Evolutionary conservation across 257 asterid genomes (phyloP).

Genomic region (Solanum chiquidenum): DNA sequence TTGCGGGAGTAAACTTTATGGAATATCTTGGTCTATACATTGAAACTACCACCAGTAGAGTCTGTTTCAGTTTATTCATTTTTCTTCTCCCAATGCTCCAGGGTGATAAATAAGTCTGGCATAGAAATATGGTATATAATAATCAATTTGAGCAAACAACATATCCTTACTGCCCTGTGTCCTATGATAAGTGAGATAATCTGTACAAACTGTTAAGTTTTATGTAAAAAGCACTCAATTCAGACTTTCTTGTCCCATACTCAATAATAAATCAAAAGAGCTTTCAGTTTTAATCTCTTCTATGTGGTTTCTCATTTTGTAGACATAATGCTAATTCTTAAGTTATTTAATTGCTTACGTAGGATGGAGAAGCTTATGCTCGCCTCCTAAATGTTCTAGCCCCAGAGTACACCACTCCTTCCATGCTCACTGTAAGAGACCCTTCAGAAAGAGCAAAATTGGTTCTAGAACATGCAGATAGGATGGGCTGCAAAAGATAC

Average conservation of each 20-base stretch:
- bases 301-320: neutral
- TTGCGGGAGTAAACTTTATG: neutral
- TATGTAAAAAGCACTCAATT: neutral
- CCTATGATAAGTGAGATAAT: neutral
- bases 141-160: neutral
- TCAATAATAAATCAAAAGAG: neutral
- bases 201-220: neutral
- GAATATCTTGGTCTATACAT: neutral
- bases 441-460: constrained; percentile 77
- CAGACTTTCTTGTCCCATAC: neutral
- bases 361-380: constrained; percentile 96
- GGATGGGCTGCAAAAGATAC: constrained; percentile 74
- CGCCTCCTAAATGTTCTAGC: constrained; percentile 85
- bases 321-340: neutral
- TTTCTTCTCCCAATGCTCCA: neutral
- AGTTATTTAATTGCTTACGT: constrained; percentile 11
- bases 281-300: neutral
- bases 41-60: neutral
- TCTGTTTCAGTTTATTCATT: neutral
- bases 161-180: neutral
- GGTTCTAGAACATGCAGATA: constrained; percentile 90
- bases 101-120: neutral
- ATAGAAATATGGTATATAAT: neutral
- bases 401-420: constrained; percentile 64
- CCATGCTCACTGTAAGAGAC: constrained; percentile 50